These are phyloP conservation scores for Podochytrium sp. DNA, from an alignment of 192 early-diverging fungal species.

Conservation along the genomic window DNA sequence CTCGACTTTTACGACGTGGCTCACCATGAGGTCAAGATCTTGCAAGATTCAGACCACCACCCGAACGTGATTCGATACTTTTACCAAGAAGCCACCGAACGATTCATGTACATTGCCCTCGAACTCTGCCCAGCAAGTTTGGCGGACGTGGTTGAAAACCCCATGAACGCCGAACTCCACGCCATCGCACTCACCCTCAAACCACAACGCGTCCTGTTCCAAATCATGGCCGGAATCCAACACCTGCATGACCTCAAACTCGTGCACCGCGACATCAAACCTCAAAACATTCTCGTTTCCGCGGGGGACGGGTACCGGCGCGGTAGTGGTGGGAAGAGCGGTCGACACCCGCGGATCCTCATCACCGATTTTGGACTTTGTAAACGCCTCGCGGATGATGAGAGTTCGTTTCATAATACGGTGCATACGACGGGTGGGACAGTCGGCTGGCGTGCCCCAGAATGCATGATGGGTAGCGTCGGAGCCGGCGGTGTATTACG, in stretches of 20 bases:
- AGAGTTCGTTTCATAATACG: slow-evolving; percentile 94
- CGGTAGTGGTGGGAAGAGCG: slow-evolving; percentile 35
- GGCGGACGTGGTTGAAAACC: slow-evolving; percentile 79
- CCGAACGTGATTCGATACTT: slow-evolving; percentile 97
- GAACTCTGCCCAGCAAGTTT: slow-evolving; percentile 91
- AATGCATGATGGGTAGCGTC: slow-evolving; percentile 74
- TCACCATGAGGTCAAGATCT: slow-evolving; percentile 86
- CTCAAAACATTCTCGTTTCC: slow-evolving; percentile 87
- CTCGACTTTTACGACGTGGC: slow-evolving; percentile 97
- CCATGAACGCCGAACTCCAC: slow-evolving; percentile 45
- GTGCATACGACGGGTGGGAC: slow-evolving; percentile 77
- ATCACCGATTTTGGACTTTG: slow-evolving; percentile 98
- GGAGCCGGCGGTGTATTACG: too few species aligned
- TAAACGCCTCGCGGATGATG: slow-evolving; percentile 90
- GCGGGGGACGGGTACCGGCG: too few species aligned
- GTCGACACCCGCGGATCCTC: slow-evolving; percentile 68
- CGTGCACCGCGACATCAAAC: slow-evolving; percentile 98
- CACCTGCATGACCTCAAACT: slow-evolving; percentile 93
- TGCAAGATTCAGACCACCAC: slow-evolving; percentile 93
- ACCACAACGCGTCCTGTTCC: slow-evolving; percentile 73
- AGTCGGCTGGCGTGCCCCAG: slow-evolving; percentile 96
- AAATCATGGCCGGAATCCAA: slow-evolving; percentile 84
- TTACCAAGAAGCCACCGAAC: slow-evolving; percentile 83
- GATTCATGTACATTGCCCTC: slow-evolving; percentile 96
- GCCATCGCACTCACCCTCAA: slow-evolving; percentile 50